Base-by-base conservation (phyloP, 257 asterid genomes). In the Apocynum venetum region DNA sequence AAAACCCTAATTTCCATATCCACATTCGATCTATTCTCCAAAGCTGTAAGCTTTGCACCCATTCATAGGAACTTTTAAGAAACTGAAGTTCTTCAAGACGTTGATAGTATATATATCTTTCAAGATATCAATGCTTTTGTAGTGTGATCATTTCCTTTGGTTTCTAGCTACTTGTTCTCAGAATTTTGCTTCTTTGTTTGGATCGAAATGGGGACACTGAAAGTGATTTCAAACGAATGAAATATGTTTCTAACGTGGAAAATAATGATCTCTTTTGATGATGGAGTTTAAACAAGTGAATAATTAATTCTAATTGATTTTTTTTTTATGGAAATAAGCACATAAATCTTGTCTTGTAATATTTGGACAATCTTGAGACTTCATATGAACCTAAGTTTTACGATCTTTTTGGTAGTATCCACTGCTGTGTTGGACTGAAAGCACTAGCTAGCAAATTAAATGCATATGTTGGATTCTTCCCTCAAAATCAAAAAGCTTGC, bases 1-100 rank as follows among this genome's bases (percentile, higher is more conserved):
- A 82, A 82, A 19, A 83, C 78, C 67, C 89, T 77, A 0, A 86
- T 77, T 25, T 83, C 89, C 76, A 86, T 73, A 73, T 81, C 84
- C 1, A 75, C 72, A 0, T 43, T 55, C 13, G 86, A 81, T 75
- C 75, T 75, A 36, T 86, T 84, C 66, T 71, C 82, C 11, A 86
- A 72, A 12, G 63, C 80, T 13, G 79, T 71, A 25, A 76, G 73
- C 48, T 75, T 67, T 4, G 79, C 77, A 38, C 87, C 87, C 89
- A 86, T 85, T 4, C 8, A 38, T 17, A 43, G 31, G 17, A 3
- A 53, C 2, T 12, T 14, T 49, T 49, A 7, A 25, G 31, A 25
- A 25, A 25, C 31, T 14, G 3, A 11, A 11, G 5, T 15, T 35
- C 49, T 52, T 52, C 49, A 53, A 38, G 49, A 7, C 51, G 8